Evolutionary conservation across 202 grass and related monocot genomes (phyloP), one percentile per base, ranked within the genome.

Genomic region (Zoysia matrella): DNA sequence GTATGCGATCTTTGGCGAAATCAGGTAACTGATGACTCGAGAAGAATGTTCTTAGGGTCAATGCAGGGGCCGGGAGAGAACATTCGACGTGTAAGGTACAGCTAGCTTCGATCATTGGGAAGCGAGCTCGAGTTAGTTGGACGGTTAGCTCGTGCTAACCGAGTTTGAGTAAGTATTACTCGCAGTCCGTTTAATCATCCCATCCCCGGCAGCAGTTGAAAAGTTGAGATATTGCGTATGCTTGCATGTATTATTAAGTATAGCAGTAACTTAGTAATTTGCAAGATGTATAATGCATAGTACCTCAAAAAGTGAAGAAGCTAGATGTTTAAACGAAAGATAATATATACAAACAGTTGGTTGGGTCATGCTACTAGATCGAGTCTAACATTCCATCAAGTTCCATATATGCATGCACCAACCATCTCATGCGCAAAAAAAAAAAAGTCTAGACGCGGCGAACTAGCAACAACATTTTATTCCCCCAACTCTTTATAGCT

Each of bases 41-140:
- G 83, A 83, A 73, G 14, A 92, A 88, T 74, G 60, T 5, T 52
- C 41, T 12, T 52, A 85, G 60, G 46, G 83, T 86, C 87, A 86
- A 89, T 68, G 62, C 41, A 81, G 47, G 67, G 30, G 30, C 30
- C 30, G 64, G 16, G 7, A 4, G 45, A 83, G 49, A 63, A 69
- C 63, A 44, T 69, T 80, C 69, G 42, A 9, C 56, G 49, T 60
- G 77, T 66, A 5, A 45, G 1, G 50, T 39, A 52, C 5, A 15
- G 12, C 30, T 66, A 11, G 2, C 79, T 65, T 60, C 80, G 47
- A 78, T 72, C 36, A 83, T 55, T 18, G 6, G 16, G 4, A 47
- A n/a, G 5, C 54, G 46, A 68, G 52, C 72, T 75, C 86, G 8
- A 78, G 46, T 60, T 60, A 36, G 68, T 73, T 53, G 52, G 60